Evolutionary conservation across 768 basidiomycete species (phyloP).

Genomic region (Amanita exitialis): DNA sequence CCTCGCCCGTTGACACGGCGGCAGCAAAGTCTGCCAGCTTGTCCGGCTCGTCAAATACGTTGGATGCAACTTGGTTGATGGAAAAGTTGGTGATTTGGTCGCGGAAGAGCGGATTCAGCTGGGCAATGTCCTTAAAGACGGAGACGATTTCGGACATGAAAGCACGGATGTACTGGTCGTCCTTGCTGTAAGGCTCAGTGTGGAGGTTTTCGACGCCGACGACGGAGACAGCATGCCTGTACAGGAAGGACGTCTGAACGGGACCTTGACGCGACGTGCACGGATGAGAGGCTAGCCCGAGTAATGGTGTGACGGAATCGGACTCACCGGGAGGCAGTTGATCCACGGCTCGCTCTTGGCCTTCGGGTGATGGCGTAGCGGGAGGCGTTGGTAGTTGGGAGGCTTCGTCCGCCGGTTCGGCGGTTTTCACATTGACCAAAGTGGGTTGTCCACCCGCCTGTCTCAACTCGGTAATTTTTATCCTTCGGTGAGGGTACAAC

Average conservation of each 20-base stretch:
- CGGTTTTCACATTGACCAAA: conserved; percentile 22
- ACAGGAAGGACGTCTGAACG: conserved; percentile 78
- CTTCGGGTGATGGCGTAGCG: conserved; percentile 24
- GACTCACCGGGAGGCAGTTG: conserved; percentile 3
- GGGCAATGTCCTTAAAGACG: conserved; percentile 97
- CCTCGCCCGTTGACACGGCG: conserved; percentile 89
- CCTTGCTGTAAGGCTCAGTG: conserved; percentile 80
- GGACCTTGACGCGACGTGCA: conserved; percentile 25
- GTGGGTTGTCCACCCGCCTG: conserved; percentile 39
- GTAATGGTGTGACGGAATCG: neutral
- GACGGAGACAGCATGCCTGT: conserved; percentile 74
- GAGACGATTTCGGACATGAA: conserved; percentile 95
- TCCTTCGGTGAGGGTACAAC: conserved; percentile 86
- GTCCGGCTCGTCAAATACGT: conserved; percentile 96
- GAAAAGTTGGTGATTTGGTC: conserved; percentile 97
- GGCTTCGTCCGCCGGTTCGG: conserved; percentile 28
- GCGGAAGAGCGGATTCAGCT: conserved; percentile 93
- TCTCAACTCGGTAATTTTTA: conserved; percentile 80
- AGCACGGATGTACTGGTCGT: conserved; percentile 91
- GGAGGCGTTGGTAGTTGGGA: conserved; percentile 41
- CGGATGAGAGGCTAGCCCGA: neutral
- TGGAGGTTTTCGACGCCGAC: conserved; percentile 80
- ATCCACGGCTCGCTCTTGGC: conserved; percentile 11
- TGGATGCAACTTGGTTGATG: conserved; percentile 84
- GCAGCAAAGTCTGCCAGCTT: conserved; percentile 97